Base-by-base conservation (phyloP, 2,329 filamentous ascomycete genomes). In the Xylariales sp. region DNA sequence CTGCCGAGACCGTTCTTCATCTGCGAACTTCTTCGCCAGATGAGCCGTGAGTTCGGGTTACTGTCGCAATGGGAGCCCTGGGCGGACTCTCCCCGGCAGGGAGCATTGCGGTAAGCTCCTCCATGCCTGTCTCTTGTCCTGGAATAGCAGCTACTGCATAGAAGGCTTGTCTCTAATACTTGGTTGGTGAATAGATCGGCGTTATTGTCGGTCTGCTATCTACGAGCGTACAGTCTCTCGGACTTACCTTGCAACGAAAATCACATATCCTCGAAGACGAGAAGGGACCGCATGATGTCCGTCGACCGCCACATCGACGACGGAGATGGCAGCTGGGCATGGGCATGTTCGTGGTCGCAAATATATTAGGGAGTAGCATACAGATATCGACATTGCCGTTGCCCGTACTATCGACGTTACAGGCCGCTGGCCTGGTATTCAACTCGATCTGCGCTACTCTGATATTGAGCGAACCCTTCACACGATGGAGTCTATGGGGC, bases 231-330 rank as follows among this genome's bases (percentile, higher is more conserved):
- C 93, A 98, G 65, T 95, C 90, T 62, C 74, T 98, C 55, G 93
- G 93, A 51, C 77, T 98, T 50, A 98, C 93, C 22, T 76, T 98
- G 19, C 93, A 98, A 68, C 88, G 93, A 62, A 97, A 98, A 68
- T 97, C 93, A 49, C 93, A 98, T 68, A 84, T 98, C 52, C 82
- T 97, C 59, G 93, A 98, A 71, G 93, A 98, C 69, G 88, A 94
- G 69, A 95, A 95, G 65, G 79, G 81, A 38, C 76, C 76, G 6
- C 84, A 88, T 61, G 81, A 93, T 65, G 71, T 83, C 46, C 83
- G 86, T 52, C 77, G 91, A 47, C 91, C 93, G 32, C 88, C 93
- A 4, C 94, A 96, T 66, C 84, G 85, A 58, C 80, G 93, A 57
- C 80, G 90, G 56, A 78, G 89, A 75, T 98, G 93, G 93, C 93